Conservation (phyloP, 345 rosid genomes). For the Dipteronia sinensis region DNA sequence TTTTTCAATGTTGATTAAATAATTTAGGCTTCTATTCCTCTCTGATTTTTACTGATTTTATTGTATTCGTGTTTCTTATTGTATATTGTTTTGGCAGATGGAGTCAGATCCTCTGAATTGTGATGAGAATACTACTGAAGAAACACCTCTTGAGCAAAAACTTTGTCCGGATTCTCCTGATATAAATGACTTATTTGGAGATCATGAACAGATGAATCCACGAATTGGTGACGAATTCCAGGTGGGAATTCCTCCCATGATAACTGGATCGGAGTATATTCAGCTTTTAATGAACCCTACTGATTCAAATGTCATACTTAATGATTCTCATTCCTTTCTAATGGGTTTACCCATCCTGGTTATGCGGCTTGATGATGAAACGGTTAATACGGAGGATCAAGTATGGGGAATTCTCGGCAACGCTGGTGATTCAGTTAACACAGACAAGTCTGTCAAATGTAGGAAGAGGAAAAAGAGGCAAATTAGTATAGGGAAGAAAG, state of each 20-base stretch:
- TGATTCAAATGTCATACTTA: conserved; percentile 32
- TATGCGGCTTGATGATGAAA: conserved; percentile 38
- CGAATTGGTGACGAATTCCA: conserved; percentile 73
- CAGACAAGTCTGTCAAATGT: conserved; percentile 40
- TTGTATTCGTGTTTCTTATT: neutral
- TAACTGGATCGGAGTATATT: conserved; percentile 43
- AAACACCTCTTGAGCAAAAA: conserved; percentile 31
- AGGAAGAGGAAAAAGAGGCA: conserved; percentile 35
- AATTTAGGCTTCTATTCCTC: conserved; percentile 3
- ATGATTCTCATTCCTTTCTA: conserved; percentile 45
- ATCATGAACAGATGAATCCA: conserved; percentile 44
- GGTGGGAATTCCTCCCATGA: conserved; percentile 60
- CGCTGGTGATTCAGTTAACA: conserved; percentile 28
- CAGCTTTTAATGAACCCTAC: conserved; percentile 41
- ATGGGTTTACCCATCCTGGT: conserved; percentile 54
- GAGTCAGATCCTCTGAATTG: conserved; percentile 37
- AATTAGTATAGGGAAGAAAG: conserved; percentile 35
- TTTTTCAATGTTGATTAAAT: neutral
- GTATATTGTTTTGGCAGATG: conserved; percentile 32
- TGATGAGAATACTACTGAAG: conserved; percentile 36
- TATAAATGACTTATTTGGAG: conserved; percentile 48
- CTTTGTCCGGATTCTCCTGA: conserved; percentile 38
- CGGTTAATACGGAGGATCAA: conserved; percentile 17
- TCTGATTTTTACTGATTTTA: conserved; percentile 3
- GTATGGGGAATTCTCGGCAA: conserved; percentile 8